Conservation (phyloP, 129 eudicot species). For the Chrysanthemum seticuspe region DNA sequence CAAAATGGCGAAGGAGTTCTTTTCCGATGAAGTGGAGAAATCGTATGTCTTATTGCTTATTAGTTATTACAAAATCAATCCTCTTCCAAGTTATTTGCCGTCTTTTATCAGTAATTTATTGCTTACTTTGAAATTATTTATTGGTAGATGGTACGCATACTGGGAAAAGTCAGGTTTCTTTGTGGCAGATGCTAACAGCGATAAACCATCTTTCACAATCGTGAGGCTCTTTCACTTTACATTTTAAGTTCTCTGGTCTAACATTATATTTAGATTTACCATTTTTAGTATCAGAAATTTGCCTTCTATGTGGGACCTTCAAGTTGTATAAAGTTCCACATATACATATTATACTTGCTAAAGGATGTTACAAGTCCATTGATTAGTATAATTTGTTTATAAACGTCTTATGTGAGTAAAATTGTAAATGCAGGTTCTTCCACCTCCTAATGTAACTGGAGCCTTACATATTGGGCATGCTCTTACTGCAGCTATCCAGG, state of each 20-base stretch:
- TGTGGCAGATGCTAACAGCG: slow-evolving; percentile 74
- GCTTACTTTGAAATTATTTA: not conserved
- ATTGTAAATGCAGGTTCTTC: slow-evolving; percentile 68
- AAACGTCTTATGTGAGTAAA: not conserved
- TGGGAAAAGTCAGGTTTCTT: slow-evolving; percentile 91
- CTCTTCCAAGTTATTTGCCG: not conserved
- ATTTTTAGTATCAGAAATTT: not conserved
- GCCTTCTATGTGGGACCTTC: not conserved
- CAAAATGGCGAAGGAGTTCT: slow-evolving; percentile 78
- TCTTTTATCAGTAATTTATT: not conserved
- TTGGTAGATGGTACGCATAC: slow-evolving; percentile 87
- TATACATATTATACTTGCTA: too few species aligned
- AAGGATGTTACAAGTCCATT: too few species aligned
- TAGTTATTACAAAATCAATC: too few species aligned
- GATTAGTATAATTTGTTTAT: slow-evolving; percentile 8
- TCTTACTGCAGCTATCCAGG: slow-evolving; percentile 93
- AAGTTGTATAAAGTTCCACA: not conserved
- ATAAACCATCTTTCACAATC: slow-evolving; percentile 77
- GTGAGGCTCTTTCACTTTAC: slow-evolving; percentile 51
- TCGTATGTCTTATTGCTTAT: slow-evolving; percentile 46
- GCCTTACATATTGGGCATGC: slow-evolving; percentile 98
- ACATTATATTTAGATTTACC: not conserved
- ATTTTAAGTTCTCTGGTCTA: not conserved
- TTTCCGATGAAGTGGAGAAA: slow-evolving; percentile 87
- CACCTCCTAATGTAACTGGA: slow-evolving; percentile 99